phyloP scores from a whole-genome alignment of 1,284 basidiomycete species.

The Marasmius fiardii region DNA sequence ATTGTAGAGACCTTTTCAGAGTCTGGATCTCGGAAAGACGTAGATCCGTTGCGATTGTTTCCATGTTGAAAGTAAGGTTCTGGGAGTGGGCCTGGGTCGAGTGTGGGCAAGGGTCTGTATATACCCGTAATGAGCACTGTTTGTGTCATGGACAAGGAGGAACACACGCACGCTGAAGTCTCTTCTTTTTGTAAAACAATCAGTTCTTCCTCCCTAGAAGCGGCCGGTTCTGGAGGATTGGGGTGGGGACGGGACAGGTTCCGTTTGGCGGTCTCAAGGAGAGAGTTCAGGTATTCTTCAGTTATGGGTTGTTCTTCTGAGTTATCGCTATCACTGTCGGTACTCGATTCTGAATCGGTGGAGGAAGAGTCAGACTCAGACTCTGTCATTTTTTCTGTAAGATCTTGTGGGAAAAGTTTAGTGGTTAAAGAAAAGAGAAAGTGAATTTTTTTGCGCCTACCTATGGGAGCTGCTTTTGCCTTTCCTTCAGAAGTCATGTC shows the following conservation, averaged over 20 bases:
- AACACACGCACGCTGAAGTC: constrained; percentile 34
- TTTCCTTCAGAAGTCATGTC: constrained; percentile 33
- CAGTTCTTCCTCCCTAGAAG: constrained; percentile 47
- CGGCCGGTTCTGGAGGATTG: constrained; percentile 25
- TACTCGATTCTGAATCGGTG: constrained; percentile 23
- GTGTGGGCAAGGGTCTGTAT: constrained; percentile 56
- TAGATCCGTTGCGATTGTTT: constrained; percentile 38
- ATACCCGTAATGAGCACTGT: too few species aligned
- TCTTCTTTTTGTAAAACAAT: constrained; percentile 30
- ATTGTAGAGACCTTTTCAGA: constrained; percentile 48
- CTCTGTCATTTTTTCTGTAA: constrained; percentile 19
- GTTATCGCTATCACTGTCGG: too few species aligned
- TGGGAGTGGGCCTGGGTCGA: constrained; percentile 63
- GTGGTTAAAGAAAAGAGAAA: not conserved
- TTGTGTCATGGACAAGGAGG: too few species aligned
- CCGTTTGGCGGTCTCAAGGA: constrained; percentile 58
- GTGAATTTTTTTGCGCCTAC: constrained; percentile 18
- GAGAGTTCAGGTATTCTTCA: constrained; percentile 58
- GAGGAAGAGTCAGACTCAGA: constrained; percentile 32
- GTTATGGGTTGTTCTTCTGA: constrained; percentile 41
- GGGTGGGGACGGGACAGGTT: constrained; percentile 29
- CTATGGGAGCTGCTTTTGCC: constrained; percentile 41
- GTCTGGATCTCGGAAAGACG: constrained; percentile 57
- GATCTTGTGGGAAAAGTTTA: constrained; percentile 6
- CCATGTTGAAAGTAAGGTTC: constrained; percentile 58